Evolutionary conservation across 441 rosid genomes (phyloP), one percentile per base, ranked within the genome.

Genomic region (Corymbia calophylla): DNA sequence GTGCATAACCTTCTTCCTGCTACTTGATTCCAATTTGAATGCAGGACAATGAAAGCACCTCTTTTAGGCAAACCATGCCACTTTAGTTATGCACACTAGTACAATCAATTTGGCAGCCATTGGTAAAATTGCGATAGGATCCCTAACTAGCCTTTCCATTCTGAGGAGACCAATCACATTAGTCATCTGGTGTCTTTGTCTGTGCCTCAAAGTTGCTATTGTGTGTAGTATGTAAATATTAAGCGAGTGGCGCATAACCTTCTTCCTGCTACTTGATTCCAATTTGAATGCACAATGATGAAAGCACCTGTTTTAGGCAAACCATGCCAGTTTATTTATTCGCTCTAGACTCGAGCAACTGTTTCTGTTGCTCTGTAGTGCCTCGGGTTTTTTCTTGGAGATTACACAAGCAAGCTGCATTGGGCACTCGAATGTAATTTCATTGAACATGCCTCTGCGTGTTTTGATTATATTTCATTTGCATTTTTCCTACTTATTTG

Each of bases 301-400:
- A 73, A 73, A 73, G 49, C 82, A 77, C 9, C 51, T 73, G 82
- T 73, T 73, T 73, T 35, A 73, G 82, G 82, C 82, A 73, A 73
- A 73, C 29, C 0, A 1, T 11, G 84, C 49, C n/a, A 39, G 4
- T 77, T 77, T 77, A 77, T 23, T 21, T 39, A 9, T 39, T n/a
- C n/a, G 18, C 8, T 7, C 84, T 77, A 12, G n/a, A 77, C 49
- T 77, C 51, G 51, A 77, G 53, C 29, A 13, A 23, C 84, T 77
- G 17, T 4, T 77, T 77, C 84, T 77, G 84, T 44, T 44, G 53
- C 12, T 44, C 84, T 12, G 0, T 1, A 39, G 51, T 77, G 51
- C 84, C 51, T 77, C 51, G 12, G 17, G 6, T 77, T 39, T 77
- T 77, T 77, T 77, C 2, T 77, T 13, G 51, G 84, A 77, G 10